Evolutionary conservation across 768 basidiomycete species (phyloP), one percentile per base, ranked within the genome.

Genomic region (Lentinula raphanica): DNA sequence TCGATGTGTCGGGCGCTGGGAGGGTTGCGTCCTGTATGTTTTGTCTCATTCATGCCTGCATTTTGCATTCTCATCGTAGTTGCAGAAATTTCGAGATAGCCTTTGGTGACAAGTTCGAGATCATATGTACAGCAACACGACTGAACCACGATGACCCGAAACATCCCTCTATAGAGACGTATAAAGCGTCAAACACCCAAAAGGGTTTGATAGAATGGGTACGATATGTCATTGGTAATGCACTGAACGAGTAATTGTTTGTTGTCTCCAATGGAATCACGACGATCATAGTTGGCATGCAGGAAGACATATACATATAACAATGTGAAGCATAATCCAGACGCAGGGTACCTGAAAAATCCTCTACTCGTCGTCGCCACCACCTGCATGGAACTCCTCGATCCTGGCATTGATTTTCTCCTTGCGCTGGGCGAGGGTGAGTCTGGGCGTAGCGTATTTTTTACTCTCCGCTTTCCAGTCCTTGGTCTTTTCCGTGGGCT

Each of bases 401-500:
- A 98, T 98, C 80, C 92, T 98, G 65, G 75, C 80, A 62, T 89
- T 85, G 76, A 99, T 92, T 59, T 80, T 81, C 63, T 79, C 85
- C 45, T 72, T 84, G 70, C 94, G 87, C 78, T 96, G 76, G 49
- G 81, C 92, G 64, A 80, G 67, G 36, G 85, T 92, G 70, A 94
- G 87, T 72, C 79, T 90, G 68, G 64, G 63, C 58, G 75, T 74
- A 74, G 83, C 82, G 81, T 82, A 80, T 72, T 95, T 93, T 67
- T 80, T 70, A 58, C 78, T 74, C 74, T 97, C 96, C 31, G 88
- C 79, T 71, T 89, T 93, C 95, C 95, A 98, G 77, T 95, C 92
- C 67, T 82, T 82, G 40, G 86, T 74, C 79, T 98, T 97, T 61
- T 94, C 90, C 38, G 88, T 85, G 51, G 92, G 87, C 73, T 91